Evolutionary conservation across 495 filamentous ascomycete species (phyloP), one percentile per base, ranked within the genome.

Genomic region (Oidiodendron maius): DNA sequence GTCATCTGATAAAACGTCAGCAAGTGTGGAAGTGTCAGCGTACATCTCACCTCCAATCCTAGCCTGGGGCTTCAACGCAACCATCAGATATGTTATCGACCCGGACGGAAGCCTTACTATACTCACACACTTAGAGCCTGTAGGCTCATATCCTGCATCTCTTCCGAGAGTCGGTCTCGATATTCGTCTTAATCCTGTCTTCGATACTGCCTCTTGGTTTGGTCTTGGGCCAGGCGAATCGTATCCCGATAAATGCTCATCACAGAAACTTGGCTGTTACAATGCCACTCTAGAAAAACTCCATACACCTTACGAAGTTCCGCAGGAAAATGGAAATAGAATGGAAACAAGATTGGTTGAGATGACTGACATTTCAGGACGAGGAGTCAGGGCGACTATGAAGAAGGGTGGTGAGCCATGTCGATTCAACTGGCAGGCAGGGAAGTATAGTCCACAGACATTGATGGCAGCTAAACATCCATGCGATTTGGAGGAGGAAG

Each of bases 321-420:
- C 83, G 10, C 83, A 86, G 58, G 83, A 86, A 32, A 71, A 63
- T 30, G 80, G 81, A 1, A 84, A 84, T 52, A 61, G 81, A 17
- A 75, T 72, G 9, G 81, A 84, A 38, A 76, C 75, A 2, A 55
- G 72, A 26, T 84, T 80, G 76, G 64, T 83, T 17, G 63, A 76
- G 51, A 65, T 76, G 58, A 40, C 51, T 2, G 57, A 71, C 38
- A 47, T 50, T 0, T 46, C 63, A 3, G 66, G 68, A 56, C 62
- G 44, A 61, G 67, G 23, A 32, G 71, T 13, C 65, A 63, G 43
- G 61, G 62, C 25, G 48, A 48, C 28, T 53, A n/a, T n/a, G n/a
- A n/a, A n/a, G n/a, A n/a, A n/a, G n/a, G n/a, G n/a, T n/a, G 39
- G 39, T 3, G 18, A 39, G 37, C 56, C 48, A 59, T 55, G 28